Base-by-base conservation (phyloP, 208 protist genomes). In the Crithidia thermophila region DNA sequence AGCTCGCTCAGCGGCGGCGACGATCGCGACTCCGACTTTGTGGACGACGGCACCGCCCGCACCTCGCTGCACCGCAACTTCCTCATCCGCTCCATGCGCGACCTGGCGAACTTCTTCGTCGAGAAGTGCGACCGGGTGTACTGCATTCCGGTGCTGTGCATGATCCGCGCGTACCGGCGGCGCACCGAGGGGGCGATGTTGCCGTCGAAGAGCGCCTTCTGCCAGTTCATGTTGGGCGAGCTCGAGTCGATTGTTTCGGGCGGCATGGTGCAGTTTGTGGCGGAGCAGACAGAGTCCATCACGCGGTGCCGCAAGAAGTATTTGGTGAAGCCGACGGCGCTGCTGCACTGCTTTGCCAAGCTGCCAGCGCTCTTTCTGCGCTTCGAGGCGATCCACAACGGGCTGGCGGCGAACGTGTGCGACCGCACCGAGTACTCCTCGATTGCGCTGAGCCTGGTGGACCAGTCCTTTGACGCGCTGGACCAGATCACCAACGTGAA, bases 211-310 rank as follows among this genome's bases (percentile, higher is more conserved):
- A 96, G 91, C 61, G 65, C 77, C 36, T 94, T 93, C 65, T 91
- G 86, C 58, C 73, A 84, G 57, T 59, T 47, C 7, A 71, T 94
- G 34, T 71, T 96, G 43, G 47, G 40, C n/a, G 79, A 86, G 37
- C 51, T 92, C 53, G 84, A 93, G 65, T 52, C 49, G 30, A 67
- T 91, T n/a, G 63, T 93, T 37, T 63, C 80, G 18, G 72, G 71
- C 13, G 79, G 74, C 7, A 77, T 94, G 65, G 84, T 81, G 74
- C 82, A 74, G 2, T 91, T 89, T 36, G 79, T 94, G 16, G 86
- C 85, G 45, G 88, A 96, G 72, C 91, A 96, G 75, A 94, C 84
- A 21, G 80, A 90, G 34, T 96, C 91, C 18, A 94, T 96, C 61
- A 67, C 39, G n/a, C 57, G 63, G 11, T 93, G 91, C 67, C 63